Evolutionary conservation across 192 early-diverging fungal species (phyloP).

Genomic region (Globomyces pollinis-pini): DNA sequence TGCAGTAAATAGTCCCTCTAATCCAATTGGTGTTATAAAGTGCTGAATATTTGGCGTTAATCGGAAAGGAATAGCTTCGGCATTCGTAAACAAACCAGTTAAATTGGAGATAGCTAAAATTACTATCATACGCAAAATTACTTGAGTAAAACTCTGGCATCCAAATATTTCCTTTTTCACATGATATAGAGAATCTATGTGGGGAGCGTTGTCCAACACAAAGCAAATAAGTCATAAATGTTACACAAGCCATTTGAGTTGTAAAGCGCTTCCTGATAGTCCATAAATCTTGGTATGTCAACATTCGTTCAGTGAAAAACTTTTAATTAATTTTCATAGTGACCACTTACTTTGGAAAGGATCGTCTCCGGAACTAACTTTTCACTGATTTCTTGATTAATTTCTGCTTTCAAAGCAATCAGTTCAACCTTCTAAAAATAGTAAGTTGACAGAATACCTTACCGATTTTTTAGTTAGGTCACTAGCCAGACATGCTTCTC

Average conservation of each 20-base stretch:
- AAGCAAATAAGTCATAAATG: constrained; percentile 88
- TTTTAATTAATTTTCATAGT: too few species aligned
- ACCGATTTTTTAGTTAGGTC: constrained; percentile 45
- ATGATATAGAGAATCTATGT: constrained; percentile 81
- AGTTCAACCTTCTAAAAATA: constrained; percentile 64
- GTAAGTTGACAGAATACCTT: too few species aligned
- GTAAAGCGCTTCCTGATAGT: constrained; percentile 92
- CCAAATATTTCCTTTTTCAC: constrained; percentile 79
- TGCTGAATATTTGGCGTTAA: constrained; percentile 95
- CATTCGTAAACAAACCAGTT: constrained; percentile 47
- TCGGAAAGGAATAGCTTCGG: constrained; percentile 92
- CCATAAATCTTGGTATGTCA: constrained; percentile 85
- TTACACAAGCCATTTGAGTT: constrained; percentile 74
- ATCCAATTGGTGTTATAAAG: constrained; percentile 86
- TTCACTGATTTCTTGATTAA: constrained; percentile 78
- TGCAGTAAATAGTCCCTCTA: constrained; percentile 87
- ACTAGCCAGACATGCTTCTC: constrained; percentile 41
- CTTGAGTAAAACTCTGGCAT: constrained; percentile 76
- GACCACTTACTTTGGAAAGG: too few species aligned
- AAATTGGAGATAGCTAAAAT: constrained; percentile 25
- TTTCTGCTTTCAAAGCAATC: constrained; percentile 70
- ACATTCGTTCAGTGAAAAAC: constrained; percentile 66
- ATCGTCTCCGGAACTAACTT: constrained; percentile 81
- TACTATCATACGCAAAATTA: constrained; percentile 19
- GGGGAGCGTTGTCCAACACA: constrained; percentile 82